A percentile compares a stretch with the other conserved stretches of the same genome.
phyloP scores from a whole-genome alignment of 352 stramenopile species.

The Phytophthora hybrid region DNA sequence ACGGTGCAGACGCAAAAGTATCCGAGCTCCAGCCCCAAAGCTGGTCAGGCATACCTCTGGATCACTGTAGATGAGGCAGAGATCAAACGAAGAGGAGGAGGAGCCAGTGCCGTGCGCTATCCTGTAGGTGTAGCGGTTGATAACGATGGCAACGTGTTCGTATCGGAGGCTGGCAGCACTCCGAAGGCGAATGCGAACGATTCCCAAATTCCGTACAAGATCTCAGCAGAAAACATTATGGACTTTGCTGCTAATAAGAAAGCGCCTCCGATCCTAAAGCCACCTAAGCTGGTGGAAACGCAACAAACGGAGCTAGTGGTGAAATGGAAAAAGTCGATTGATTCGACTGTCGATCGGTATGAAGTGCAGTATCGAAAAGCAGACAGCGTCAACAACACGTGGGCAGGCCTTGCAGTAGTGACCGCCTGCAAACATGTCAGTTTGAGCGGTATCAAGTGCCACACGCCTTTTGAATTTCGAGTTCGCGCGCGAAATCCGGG shows the following conservation, averaged over 20 bases:
- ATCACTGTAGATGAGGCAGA: constrained; percentile 75
- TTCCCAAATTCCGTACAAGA: constrained; percentile 49
- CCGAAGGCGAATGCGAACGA: constrained; percentile 28
- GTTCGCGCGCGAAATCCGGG: constrained; percentile 70
- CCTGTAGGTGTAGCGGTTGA: constrained; percentile 77
- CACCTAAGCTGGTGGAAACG: constrained; percentile 57
- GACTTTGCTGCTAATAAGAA: constrained; percentile 55
- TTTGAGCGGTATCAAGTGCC: constrained; percentile 56
- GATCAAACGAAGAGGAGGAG: constrained; percentile 60
- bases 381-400: constrained; percentile 59
- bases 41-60: constrained; percentile 78
- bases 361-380: constrained; percentile 71
- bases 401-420: constrained; percentile 51
- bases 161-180: constrained; percentile 50
- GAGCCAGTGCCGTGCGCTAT: constrained; percentile 61
- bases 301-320: constrained; percentile 62
- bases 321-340: constrained; percentile 64
- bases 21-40: constrained; percentile 57
- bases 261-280: constrained; percentile 40
- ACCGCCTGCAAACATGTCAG: constrained; percentile 49
- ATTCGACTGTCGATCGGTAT: constrained; percentile 78
- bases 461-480: constrained; percentile 68
- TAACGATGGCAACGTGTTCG: constrained; percentile 74
- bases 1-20: constrained; percentile 80
- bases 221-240: constrained; percentile 74